Evolutionary conservation across 2,329 filamentous ascomycete species (phyloP).

Genomic region (Monascus ruber): DNA sequence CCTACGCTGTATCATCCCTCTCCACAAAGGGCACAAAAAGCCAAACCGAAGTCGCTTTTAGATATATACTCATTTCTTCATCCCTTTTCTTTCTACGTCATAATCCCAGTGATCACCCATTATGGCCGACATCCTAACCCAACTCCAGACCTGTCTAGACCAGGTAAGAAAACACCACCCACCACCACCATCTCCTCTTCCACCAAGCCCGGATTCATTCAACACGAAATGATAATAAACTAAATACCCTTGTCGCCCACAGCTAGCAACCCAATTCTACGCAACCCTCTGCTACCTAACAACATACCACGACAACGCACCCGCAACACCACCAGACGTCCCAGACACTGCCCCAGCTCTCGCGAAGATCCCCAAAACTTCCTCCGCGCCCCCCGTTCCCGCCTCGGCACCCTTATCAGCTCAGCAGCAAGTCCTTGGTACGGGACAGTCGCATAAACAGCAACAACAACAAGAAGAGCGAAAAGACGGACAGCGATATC

Average conservation of each 20-base stretch:
- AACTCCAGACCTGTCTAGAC: slow-evolving; percentile 40
- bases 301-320: slow-evolving; percentile 35
- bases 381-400: slow-evolving; percentile 22
- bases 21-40: too few species aligned
- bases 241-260: not conserved
- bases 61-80: not conserved
- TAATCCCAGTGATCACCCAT: too few species aligned
- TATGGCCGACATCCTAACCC: slow-evolving; percentile 38
- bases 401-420: slow-evolving; percentile 11
- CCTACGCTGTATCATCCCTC: too few species aligned
- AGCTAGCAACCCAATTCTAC: slow-evolving; percentile 42
- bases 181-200: not conserved
- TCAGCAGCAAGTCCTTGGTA: slow-evolving; percentile 8
- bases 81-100: slow-evolving; percentile 1
- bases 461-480: slow-evolving; percentile 6
- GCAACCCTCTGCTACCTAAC: slow-evolving; percentile 38
- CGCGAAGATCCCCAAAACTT: slow-evolving; percentile 32
- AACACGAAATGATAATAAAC: not conserved
- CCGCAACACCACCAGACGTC: slow-evolving; percentile 22
- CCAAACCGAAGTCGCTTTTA: too few species aligned
- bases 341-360: slow-evolving; percentile 25
- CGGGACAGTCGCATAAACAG: slow-evolving; percentile 8
- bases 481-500: slow-evolving; percentile 9
- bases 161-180: slow-evolving; percentile 22
- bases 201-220: slow-evolving; percentile 1